Evolutionary conservation across 495 filamentous ascomycete genomes (phyloP).

Genomic region (Polyplosphaeria fusca): DNA sequence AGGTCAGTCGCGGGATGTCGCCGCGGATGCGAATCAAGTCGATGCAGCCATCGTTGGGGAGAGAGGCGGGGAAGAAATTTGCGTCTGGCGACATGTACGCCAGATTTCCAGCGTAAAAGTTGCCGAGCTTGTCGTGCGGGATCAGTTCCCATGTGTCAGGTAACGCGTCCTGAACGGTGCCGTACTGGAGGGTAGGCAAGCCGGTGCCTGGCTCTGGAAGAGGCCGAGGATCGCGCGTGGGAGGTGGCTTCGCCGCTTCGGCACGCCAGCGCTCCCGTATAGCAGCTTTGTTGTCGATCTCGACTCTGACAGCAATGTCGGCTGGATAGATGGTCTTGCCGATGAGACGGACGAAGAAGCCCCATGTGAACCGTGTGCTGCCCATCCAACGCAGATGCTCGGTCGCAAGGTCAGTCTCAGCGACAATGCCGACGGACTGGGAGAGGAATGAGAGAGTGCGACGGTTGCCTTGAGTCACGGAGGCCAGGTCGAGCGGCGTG

Average conservation of each 20-base stretch:
- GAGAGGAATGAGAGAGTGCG: slow-evolving; percentile 84
- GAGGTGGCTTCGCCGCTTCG: slow-evolving; percentile 43
- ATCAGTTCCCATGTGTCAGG: slow-evolving; percentile 71
- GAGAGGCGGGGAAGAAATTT: slow-evolving; percentile 83
- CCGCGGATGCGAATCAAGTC: slow-evolving; percentile 82
- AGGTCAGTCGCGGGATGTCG: slow-evolving; percentile 60
- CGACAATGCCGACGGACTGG: slow-evolving; percentile 85
- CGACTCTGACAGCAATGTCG: slow-evolving; percentile 79
- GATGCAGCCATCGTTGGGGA: slow-evolving; percentile 80
- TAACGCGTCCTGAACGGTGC: slow-evolving; percentile 71
- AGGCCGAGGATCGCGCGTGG: slow-evolving; percentile 15
- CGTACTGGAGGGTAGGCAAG: slow-evolving; percentile 72
- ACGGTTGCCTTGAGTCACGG: slow-evolving; percentile 73
- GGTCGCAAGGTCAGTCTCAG: slow-evolving; percentile 83
- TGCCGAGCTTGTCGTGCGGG: slow-evolving; percentile 73
- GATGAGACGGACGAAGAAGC: slow-evolving; percentile 70
- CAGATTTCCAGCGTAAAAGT: slow-evolving; percentile 96
- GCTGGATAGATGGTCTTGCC: slow-evolving; percentile 77
- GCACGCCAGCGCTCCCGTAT: slow-evolving; percentile 71
- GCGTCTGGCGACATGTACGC: slow-evolving; percentile 81
- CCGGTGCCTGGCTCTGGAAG: slow-evolving; percentile 35
- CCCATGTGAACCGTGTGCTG: slow-evolving; percentile 74
- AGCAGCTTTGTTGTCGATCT: slow-evolving; percentile 68
- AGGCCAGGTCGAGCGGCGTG: slow-evolving; percentile 79
- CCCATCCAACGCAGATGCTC: slow-evolving; percentile 94